These are phyloP conservation scores for Pseudopediastrum boryanum DNA, from an alignment of 139 green algal genomes.

Conservation along the genomic window DNA sequence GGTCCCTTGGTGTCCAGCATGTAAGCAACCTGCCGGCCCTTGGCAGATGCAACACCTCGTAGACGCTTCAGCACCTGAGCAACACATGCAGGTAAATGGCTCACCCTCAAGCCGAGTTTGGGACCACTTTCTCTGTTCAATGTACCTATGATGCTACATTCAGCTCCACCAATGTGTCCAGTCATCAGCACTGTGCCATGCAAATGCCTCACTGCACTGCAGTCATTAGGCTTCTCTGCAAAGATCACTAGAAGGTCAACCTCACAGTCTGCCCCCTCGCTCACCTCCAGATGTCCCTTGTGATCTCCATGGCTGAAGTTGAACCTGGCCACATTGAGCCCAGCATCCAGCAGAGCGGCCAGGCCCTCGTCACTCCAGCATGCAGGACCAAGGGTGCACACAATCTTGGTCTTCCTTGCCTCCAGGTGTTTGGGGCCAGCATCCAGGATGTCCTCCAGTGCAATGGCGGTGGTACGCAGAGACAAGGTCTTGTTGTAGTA, in stretches of 20 bases:
- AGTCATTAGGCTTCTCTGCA: too few relatives aligned
- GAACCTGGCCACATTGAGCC: slow-evolving; percentile 97
- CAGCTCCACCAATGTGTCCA: background rate
- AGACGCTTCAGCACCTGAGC: slow-evolving; percentile 29
- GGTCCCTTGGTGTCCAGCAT: slow-evolving; percentile 74
- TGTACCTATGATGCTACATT: too few relatives aligned
- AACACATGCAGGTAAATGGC: too few relatives aligned
- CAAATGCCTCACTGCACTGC: too few relatives aligned
- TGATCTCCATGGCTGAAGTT: slow-evolving; percentile 94
- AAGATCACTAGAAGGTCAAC: too few relatives aligned
- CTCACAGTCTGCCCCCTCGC: too few relatives aligned
- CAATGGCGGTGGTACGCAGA: slow-evolving; percentile 48
- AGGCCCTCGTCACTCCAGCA: slow-evolving; percentile 69
- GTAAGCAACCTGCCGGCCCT: slow-evolving; percentile 24
- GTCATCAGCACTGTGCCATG: background rate
- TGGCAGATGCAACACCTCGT: slow-evolving; percentile 12
- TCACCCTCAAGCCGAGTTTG: too few relatives aligned
- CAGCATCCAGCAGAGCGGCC: slow-evolving; percentile 74
- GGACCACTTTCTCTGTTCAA: too few relatives aligned
- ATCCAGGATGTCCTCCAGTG: slow-evolving; percentile 42
- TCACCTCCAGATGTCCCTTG: slow-evolving; percentile 59
- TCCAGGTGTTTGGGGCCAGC: background rate
- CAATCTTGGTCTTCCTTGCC: slow-evolving; percentile 73
- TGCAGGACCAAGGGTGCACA: slow-evolving; percentile 93
- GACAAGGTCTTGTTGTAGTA: slow-evolving; percentile 45